Evolutionary conservation across 2,329 filamentous ascomycete genomes (phyloP).

Genomic region (Alternaria longipes): DNA sequence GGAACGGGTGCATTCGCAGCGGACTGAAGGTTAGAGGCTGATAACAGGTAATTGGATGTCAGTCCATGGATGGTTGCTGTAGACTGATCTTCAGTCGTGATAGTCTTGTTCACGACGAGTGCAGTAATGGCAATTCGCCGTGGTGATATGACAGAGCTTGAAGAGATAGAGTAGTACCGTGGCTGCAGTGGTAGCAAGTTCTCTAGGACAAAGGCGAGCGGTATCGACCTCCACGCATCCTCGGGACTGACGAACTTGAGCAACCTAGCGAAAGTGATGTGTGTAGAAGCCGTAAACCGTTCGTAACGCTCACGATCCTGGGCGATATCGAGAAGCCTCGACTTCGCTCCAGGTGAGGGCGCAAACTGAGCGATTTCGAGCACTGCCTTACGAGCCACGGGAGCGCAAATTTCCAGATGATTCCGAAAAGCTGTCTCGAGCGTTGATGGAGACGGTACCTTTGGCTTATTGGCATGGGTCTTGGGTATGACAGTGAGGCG

Average conservation of each 20-base stretch:
- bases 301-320: conserved; percentile 48
- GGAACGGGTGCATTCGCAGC: conserved; percentile 24
- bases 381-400: conserved; percentile 48
- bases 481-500: conserved; percentile 41
- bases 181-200: conserved; percentile 38
- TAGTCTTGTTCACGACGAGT: conserved; percentile 48
- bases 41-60: conserved; percentile 53
- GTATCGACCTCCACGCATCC: conserved; percentile 45
- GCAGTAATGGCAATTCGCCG: conserved; percentile 52
- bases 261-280: conserved; percentile 53
- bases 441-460: conserved; percentile 54
- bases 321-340: conserved; percentile 42
- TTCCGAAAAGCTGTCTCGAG: conserved; percentile 54
- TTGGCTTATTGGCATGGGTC: conserved; percentile 42
- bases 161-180: conserved; percentile 49
- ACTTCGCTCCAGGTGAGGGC: conserved; percentile 44
- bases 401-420: conserved; percentile 59
- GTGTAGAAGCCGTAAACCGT: conserved; percentile 38
- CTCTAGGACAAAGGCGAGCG: conserved; percentile 46
- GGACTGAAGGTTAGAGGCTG: conserved; percentile 30
- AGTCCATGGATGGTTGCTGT: conserved; percentile 45
- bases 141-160: conserved; percentile 51
- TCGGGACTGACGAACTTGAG: conserved; percentile 40
- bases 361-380: conserved; percentile 53
- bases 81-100: conserved; percentile 25